Percentiles rank a stretch among this genome's conserved stretches.
Evolutionary conservation across 306 rosid species (phyloP).

Genomic region (Vigna hirtella): DNA sequence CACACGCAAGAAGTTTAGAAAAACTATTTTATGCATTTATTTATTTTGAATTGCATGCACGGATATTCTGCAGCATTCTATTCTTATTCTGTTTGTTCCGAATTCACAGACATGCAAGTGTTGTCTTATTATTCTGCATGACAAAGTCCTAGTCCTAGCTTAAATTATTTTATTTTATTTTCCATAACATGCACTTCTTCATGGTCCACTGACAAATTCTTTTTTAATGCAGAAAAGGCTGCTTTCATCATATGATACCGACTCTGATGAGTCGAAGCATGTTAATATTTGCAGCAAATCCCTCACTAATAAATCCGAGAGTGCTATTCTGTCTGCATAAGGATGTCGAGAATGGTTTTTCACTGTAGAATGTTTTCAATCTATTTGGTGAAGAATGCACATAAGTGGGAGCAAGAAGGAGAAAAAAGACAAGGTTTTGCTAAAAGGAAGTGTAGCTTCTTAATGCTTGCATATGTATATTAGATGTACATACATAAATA

Average conservation of each 20-base stretch:
- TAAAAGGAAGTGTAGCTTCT: constrained; percentile 27
- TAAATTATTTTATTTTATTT: constrained; percentile 20
- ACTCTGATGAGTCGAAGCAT: constrained; percentile 52
- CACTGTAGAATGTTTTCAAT: constrained; percentile 8
- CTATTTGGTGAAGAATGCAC: constrained; percentile 22
- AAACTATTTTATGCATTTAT: not conserved
- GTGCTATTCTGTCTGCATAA: constrained; percentile 66
- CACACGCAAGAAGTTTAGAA: not conserved
- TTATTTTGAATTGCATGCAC: not conserved
- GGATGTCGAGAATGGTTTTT: constrained; percentile 37
- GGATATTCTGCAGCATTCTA: not conserved
- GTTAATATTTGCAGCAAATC: constrained; percentile 43
- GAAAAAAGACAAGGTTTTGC: constrained; percentile 33
- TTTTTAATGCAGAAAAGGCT: constrained; percentile 63
- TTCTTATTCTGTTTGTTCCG: not conserved
- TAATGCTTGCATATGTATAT: constrained; percentile 42
- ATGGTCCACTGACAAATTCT: not conserved
- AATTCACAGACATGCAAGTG: constrained; percentile 3
- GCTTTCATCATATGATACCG: constrained; percentile 61
- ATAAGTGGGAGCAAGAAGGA: constrained; percentile 20
- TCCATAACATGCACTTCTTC: not conserved
- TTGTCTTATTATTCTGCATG: constrained; percentile 17
- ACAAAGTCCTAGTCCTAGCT: not conserved
- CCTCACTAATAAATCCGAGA: constrained; percentile 53
- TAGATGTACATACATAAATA: not conserved